These are phyloP conservation scores for Gymnopilus junonius DNA, from an alignment of 768 basidiomycete species.

Conservation along the genomic window DNA sequence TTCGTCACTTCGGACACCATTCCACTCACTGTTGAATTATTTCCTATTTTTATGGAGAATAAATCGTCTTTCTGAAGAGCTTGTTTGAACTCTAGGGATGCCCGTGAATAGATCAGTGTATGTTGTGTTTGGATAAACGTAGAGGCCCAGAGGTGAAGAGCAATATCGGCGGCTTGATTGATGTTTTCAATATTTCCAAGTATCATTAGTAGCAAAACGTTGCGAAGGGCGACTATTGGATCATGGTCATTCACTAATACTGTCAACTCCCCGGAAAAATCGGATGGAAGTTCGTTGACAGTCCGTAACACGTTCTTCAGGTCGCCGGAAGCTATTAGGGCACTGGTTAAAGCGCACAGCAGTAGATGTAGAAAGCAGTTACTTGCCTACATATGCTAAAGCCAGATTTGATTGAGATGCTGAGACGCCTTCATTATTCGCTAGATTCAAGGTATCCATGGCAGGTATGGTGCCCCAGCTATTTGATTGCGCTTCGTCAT, in stretches of 20 bases:
- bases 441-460: constrained; percentile 29
- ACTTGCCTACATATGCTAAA: constrained; percentile 31
- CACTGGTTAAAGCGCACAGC: neutral
- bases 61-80: neutral
- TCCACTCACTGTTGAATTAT: constrained; percentile 8
- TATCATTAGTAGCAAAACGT: constrained; percentile 44
- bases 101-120: constrained; percentile 13
- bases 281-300: constrained; percentile 44
- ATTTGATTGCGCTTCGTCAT: neutral
- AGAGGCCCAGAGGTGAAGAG: constrained; percentile 55
- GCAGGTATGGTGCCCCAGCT: constrained; percentile 39
- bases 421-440: constrained; percentile 26
- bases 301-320: constrained; percentile 48
- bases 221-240: constrained; percentile 36
- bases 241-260: constrained; percentile 46
- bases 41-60: constrained; percentile 7
- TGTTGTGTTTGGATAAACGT: constrained; percentile 41
- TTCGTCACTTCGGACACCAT: neutral
- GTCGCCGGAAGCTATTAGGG: constrained; percentile 49
- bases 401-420: constrained; percentile 21
- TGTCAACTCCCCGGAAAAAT: constrained; percentile 43
- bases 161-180: constrained; percentile 42
- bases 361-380: neutral
- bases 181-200: constrained; percentile 36
- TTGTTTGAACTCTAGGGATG: constrained; percentile 22